Base-by-base conservation (phyloP, 208 protist species). In the Wallacemonas sp. region DNA sequence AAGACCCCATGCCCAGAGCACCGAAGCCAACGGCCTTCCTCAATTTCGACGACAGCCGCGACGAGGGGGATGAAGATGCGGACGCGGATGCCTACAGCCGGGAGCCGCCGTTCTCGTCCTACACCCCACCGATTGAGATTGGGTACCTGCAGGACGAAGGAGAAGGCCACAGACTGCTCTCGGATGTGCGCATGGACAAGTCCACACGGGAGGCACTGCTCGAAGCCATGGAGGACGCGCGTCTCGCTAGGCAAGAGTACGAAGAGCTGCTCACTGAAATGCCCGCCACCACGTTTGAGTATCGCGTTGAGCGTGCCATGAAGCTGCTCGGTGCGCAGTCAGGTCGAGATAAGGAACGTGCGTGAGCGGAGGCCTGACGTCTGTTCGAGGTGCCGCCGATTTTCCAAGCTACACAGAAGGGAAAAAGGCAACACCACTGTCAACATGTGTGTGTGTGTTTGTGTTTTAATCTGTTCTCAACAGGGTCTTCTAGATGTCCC, bases 241-340 rank as follows among this genome's bases (percentile, higher is more conserved):
- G 28, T 11, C 4, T 5, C 3, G 56, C 56, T 3, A 45, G n/a
- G 39, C 26, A 3, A 2, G 22, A 11, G 17, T 62, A 62, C n/a
- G 21, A 49, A 24, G 56, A 58, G 15, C 4, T 46, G 39, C 15
- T 46, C 3, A 15, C 24, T 17, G 21, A 47, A 27, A 33, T n/a
- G n/a, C n/a, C 56, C 17, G 41, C 22, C 14, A 27, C 4, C 17
- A 22, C 38, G 36, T 36, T 49, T 15, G 21, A 45, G 5, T n/a
- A 17, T n/a, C 41, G 56, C 22, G 39, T 62, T 6, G 56, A 62
- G 22, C 33, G 56, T 0, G 39, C 56, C 3, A 15, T 62, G 36
- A 33, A 22, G 17, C 22, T 36, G 12, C 8, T 62, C 19, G n/a
- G n/a, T n/a, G n/a, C n/a, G n/a, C n/a, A n/a, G n/a, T n/a, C n/a